Percentiles rank a stretch among this genome's conserved stretches.
phyloP scores from a whole-genome alignment of 139 green algal genomes.

The Tetraselmis striata region DNA sequence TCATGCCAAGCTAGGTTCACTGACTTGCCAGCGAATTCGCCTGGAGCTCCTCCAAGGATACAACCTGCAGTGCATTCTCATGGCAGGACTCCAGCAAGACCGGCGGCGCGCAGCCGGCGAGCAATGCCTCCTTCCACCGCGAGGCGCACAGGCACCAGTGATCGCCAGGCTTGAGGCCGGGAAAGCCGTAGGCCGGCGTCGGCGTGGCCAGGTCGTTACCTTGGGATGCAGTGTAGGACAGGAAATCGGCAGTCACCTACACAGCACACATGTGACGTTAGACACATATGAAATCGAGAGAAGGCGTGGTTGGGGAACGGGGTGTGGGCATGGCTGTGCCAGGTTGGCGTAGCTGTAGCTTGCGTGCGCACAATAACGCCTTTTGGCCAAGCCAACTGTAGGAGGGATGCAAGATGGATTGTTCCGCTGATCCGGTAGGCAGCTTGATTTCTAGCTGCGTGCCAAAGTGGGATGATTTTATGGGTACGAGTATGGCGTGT shows the following conservation, averaged over 20 bases:
- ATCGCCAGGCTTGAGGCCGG: conserved; percentile 45
- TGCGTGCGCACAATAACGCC: too few species aligned
- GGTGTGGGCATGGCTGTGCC: too few species aligned
- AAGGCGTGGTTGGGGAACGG: too few species aligned
- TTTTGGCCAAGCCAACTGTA: too few species aligned
- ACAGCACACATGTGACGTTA: background rate
- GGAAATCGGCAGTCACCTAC: conserved; percentile 44
- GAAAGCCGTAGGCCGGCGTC: conserved; percentile 31
- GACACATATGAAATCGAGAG: too few species aligned
- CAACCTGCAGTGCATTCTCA: conserved; percentile 30
- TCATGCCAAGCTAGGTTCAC: too few species aligned
- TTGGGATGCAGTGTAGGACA: conserved; percentile 23
- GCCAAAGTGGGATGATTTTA: too few species aligned
- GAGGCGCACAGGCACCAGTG: conserved; percentile 26
- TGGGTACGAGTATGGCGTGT: too few species aligned
- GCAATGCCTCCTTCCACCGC: conserved; percentile 28
- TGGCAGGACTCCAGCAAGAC: conserved; percentile 28
- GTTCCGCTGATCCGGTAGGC: too few species aligned
- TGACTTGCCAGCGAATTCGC: conserved; percentile 12
- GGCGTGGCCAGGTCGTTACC: conserved; percentile 53
- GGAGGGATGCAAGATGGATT: too few species aligned
- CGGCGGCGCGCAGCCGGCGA: conserved; percentile 24
- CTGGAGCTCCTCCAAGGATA: conserved; percentile 27
- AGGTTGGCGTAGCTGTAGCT: too few species aligned
- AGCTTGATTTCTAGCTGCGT: too few species aligned